These are phyloP conservation scores for Scleroderma citrinum DNA, from an alignment of 768 basidiomycete genomes.

Conservation along the genomic window DNA sequence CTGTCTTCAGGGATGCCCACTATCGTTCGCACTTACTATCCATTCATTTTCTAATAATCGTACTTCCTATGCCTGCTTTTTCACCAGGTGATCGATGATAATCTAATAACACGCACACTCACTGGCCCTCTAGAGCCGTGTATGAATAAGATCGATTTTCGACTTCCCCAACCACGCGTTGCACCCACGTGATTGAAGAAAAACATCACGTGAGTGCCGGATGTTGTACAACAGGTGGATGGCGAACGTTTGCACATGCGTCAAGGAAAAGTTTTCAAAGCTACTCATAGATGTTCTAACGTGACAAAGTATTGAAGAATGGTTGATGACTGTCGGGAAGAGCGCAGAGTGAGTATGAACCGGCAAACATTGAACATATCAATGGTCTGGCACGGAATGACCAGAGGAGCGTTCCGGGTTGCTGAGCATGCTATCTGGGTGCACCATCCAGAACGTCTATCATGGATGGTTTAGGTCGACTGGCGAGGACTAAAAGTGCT, in stretches of 20 bases:
- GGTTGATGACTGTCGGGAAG: neutral
- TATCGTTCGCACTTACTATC: slow-evolving; percentile 8
- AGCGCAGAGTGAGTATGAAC: neutral
- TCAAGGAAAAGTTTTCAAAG: neutral
- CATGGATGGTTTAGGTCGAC: neutral
- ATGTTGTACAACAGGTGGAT: too few relatives aligned
- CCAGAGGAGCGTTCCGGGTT: neutral
- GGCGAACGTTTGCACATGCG: neutral
- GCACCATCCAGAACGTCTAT: neutral
- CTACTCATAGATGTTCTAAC: neutral
- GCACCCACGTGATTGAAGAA: neutral
- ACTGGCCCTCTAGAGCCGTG: slow-evolving; percentile 7
- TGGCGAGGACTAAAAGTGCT: neutral
- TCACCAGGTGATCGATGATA: slow-evolving; percentile 6
- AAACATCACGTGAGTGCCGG: neutral
- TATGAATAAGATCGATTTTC: neutral
- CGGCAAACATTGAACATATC: neutral
- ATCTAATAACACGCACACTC: neutral
- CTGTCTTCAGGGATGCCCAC: slow-evolving; percentile 9
- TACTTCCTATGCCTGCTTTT: slow-evolving; percentile 3
- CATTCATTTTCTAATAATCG: slow-evolving; percentile 5
- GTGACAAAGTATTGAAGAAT: neutral
- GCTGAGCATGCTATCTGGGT: neutral
- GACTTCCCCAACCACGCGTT: neutral
- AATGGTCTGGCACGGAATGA: neutral